These are phyloP conservation scores for Erodium texanum DNA, from an alignment of 441 rosid genomes.

Conservation along the genomic window DNA sequence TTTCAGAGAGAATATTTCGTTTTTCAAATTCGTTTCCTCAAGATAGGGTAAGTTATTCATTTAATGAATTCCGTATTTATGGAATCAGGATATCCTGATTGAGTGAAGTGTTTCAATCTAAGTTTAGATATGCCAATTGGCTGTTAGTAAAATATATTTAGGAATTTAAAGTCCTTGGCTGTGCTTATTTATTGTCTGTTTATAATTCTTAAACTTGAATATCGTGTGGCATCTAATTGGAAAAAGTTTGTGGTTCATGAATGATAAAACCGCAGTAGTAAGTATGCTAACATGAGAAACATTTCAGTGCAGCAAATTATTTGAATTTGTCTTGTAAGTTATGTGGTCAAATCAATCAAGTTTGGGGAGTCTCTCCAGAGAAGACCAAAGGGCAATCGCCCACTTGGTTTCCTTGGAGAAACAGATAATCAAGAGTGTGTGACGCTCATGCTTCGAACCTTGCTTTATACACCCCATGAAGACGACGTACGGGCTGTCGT, in stretches of 20 bases:
- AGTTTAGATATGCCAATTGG: slow-evolving; percentile 6
- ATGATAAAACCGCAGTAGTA: background rate
- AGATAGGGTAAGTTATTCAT: slow-evolving; percentile 56
- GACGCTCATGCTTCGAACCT: no score
- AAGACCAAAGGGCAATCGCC: no score
- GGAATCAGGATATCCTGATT: slow-evolving; percentile 1
- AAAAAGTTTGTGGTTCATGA: slow-evolving; percentile 2
- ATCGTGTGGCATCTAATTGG: background rate
- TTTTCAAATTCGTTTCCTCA: slow-evolving; percentile 74
- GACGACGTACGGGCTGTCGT: no score
- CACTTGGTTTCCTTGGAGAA: no score
- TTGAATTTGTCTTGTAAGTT: slow-evolving; percentile 10
- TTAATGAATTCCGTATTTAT: slow-evolving; percentile 10
- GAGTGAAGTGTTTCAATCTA: background rate
- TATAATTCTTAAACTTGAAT: background rate
- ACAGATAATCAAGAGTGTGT: no score
- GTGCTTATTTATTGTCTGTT: background rate
- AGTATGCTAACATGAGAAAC: background rate
- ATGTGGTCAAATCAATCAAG: slow-evolving; percentile 1
- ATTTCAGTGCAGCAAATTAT: background rate
- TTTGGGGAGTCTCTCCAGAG: no score
- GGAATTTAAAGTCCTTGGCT: background rate
- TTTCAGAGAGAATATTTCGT: slow-evolving; percentile 64
- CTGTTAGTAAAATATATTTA: background rate
- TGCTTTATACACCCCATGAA: no score